A percentile compares a stretch with the other conserved stretches of the same genome.
Evolutionary conservation across 352 stramenopile species (phyloP).

Genomic region (Phytophthora quininea): DNA sequence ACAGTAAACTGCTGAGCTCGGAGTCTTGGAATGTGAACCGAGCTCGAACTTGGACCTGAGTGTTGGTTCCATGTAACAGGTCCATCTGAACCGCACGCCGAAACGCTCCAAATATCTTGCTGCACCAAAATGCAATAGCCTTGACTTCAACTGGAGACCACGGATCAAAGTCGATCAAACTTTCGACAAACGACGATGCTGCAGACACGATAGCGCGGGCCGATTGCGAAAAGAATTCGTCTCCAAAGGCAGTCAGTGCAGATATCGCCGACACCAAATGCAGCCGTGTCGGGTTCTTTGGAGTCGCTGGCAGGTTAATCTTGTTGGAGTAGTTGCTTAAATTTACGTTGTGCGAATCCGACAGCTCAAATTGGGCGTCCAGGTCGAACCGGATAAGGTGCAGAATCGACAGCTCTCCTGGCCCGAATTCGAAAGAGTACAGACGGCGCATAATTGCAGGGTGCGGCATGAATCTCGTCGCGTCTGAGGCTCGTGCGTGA

Average conservation of each 20-base stretch:
- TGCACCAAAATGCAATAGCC: not conserved
- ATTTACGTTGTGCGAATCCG: not conserved
- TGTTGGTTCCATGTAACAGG: not conserved
- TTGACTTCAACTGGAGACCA: not conserved
- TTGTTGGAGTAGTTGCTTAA: not conserved
- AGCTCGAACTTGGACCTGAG: not conserved
- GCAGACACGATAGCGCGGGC: not conserved
- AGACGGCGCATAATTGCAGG: not conserved
- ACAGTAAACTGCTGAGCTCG: not conserved
- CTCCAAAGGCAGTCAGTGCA: not conserved
- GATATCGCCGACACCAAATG: not conserved
- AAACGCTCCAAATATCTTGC: not conserved
- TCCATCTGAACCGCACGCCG: not conserved
- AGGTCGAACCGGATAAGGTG: not conserved
- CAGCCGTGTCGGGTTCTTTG: not conserved
- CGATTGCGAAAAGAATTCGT: not conserved
- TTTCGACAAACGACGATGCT: not conserved
- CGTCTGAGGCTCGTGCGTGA: not conserved
- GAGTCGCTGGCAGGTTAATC: not conserved
- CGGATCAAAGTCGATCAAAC: not conserved
- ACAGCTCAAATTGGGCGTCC: not conserved
- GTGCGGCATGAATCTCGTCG: conserved; percentile 11
- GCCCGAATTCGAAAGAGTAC: not conserved
- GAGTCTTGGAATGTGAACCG: not conserved
- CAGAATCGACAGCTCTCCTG: not conserved